Base-by-base conservation (phyloP, 139 green algal species). In the Micractinium conductrix region DNA sequence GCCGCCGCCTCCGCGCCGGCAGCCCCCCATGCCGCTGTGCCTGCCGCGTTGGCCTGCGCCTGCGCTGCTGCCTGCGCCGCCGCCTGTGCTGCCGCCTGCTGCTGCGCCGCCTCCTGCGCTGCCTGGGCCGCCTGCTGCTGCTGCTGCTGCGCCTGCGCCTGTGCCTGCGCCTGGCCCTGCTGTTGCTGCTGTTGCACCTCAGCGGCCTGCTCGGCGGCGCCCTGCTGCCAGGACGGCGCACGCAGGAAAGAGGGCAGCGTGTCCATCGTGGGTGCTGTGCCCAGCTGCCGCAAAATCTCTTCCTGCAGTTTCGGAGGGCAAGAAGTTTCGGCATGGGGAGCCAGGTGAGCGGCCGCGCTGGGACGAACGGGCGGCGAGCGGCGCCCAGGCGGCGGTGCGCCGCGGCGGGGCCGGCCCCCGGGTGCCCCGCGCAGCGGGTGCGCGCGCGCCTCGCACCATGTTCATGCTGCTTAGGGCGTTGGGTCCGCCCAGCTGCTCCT, bases 171-270 rank as follows among this genome's bases (percentile, higher is more conserved):
- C 63, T 70, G 43, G 3, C 44, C 72, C n/a, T 33, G 48, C 38
- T 55, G 42, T 21, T n/a, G 22, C 22, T 42, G n/a, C 37, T 81
- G 71, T 30, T 58, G 75, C 69, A 55, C n/a, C n/a, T 38, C 69
- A 19, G 68, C 68, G 37, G 38, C 68, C 16, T n/a, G n/a, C n/a
- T n/a, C n/a, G n/a, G n/a, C n/a, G n/a, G 68, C 68, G 21, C 37
- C 58, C 74, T 81, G 75, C 75, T 81, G 75, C 75, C 75, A 81
- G 14, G 75, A 81, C 22, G 53, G 53, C 6, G 75, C 53, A 5
- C 75, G 75, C 75, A 81, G 71, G 75, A 81, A 81, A 1, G 75
- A 81, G 0, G 75, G 75, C 37, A 81, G 75, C 22, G 53, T 71
- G 7, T 81, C 75, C 38, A 81, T 26, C 4, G 75, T 70, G 3